Evolutionary conservation across 352 stramenopile species (phyloP).

Genomic region (Phytopythium vexans): DNA sequence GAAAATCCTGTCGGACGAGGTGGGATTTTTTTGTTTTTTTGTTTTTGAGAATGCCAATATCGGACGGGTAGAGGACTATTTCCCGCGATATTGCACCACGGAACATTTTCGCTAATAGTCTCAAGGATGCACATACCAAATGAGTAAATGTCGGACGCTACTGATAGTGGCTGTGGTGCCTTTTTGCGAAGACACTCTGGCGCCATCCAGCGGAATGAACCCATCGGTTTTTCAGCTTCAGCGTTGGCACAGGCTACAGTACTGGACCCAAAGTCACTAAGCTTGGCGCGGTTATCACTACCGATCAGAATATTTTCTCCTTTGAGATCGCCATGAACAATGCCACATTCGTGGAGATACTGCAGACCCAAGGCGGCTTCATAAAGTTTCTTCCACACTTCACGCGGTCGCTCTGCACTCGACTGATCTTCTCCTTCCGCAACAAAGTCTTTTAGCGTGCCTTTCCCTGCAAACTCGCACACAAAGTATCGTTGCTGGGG

Average conservation of each 20-base stretch:
- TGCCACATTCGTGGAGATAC: constrained; percentile 16
- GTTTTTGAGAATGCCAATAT: too few species aligned
- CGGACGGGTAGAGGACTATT: too few species aligned
- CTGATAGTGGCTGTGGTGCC: not conserved
- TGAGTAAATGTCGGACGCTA: not conserved
- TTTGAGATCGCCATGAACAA: constrained; percentile 18
- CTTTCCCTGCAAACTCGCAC: not conserved
- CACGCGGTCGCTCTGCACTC: not conserved
- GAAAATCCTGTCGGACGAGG: not conserved
- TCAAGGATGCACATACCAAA: constrained; percentile 3
- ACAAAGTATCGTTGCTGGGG: constrained; percentile 5
- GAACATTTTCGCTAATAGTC: not conserved
- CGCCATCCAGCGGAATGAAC: not conserved
- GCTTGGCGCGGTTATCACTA: constrained; percentile 13
- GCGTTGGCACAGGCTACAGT: not conserved
- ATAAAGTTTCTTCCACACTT: constrained; percentile 19
- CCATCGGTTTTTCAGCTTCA: too few species aligned
- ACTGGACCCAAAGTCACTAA: constrained; percentile 19
- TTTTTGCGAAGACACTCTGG: constrained; percentile 1
- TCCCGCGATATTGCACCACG: too few species aligned
- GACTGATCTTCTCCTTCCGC: not conserved
- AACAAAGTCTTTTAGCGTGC: not conserved
- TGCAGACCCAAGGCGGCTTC: constrained; percentile 19
- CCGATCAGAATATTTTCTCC: constrained; percentile 16
- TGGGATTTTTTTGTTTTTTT: not conserved